These are phyloP conservation scores for Pseudogymnoascus sp. DNA, from an alignment of 2,329 filamentous ascomycete genomes.

Conservation along the genomic window DNA sequence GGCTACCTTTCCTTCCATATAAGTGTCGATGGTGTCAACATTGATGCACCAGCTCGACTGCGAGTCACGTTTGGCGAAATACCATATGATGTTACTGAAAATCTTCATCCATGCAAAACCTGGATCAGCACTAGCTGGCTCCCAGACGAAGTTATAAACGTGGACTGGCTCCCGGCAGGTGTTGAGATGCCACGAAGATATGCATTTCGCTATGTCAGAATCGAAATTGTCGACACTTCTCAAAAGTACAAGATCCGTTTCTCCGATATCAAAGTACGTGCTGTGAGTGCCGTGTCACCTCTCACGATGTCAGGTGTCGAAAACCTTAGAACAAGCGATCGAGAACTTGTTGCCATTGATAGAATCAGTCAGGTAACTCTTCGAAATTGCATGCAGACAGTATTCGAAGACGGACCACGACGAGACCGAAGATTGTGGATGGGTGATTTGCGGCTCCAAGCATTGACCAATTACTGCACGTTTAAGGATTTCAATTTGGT, in stretches of 20 bases:
- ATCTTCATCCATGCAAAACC: constrained; percentile 28
- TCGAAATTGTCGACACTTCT: constrained; percentile 30
- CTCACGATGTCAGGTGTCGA: constrained; percentile 11
- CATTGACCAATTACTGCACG: constrained; percentile 31
- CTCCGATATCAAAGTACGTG: constrained; percentile 22
- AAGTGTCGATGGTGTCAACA: constrained; percentile 23
- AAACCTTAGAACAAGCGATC: constrained; percentile 13
- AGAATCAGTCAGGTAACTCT: constrained; percentile 27
- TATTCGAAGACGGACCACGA: constrained; percentile 33
- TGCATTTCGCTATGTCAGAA: constrained; percentile 29
- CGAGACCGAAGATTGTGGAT: constrained; percentile 31
- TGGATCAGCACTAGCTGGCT: constrained; percentile 33
- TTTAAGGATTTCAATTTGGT: constrained; percentile 29
- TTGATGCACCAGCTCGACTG: constrained; percentile 30
- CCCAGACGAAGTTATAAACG: constrained; percentile 30
- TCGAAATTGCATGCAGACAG: constrained; percentile 33
- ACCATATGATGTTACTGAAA: constrained; percentile 30
- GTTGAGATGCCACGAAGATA: constrained; percentile 27
- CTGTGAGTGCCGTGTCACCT: constrained; percentile 25
- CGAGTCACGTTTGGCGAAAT: constrained; percentile 31
- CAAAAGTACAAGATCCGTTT: constrained; percentile 29
- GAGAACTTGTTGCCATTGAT: constrained; percentile 25
- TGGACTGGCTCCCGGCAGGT: constrained; percentile 27
- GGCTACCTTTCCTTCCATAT: constrained; percentile 27
- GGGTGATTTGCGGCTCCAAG: constrained; percentile 31